Conservation (phyloP, 768 basidiomycete genomes). For the Hirschioporus abietinus region DNA sequence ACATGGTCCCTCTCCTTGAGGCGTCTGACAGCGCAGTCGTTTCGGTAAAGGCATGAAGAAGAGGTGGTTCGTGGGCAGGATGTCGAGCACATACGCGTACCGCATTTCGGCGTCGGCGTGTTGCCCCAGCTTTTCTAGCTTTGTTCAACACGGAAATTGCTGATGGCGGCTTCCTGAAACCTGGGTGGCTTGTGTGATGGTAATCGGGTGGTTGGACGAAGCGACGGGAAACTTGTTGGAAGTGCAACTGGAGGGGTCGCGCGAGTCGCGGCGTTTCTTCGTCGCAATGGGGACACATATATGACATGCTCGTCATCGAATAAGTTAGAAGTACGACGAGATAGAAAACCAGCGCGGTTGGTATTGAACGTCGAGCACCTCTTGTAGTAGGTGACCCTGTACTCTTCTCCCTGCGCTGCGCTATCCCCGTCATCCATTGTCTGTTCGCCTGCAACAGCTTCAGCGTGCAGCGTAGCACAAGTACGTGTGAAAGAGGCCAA, state of each 20-base stretch:
- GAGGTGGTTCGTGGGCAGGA: conserved; percentile 63
- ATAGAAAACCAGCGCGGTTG: no score
- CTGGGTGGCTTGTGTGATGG: conserved; percentile 20
- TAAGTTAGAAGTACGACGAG: conserved; percentile 23
- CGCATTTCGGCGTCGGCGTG: conserved; percentile 73
- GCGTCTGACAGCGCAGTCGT: conserved; percentile 77
- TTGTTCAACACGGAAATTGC: conserved; percentile 45
- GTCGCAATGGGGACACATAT: conserved; percentile 43
- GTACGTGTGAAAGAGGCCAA: no score
- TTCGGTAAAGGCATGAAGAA: conserved; percentile 66
- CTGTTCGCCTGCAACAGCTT: no score
- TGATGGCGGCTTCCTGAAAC: conserved; percentile 35
- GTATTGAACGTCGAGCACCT: no score
- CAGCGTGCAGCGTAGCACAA: no score
- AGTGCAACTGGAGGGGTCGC: conserved; percentile 11
- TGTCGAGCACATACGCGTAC: conserved; percentile 65
- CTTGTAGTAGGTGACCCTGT: no score
- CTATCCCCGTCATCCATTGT: no score
- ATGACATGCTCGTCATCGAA: conserved; percentile 32
- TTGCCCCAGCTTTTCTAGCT: conserved; percentile 85
- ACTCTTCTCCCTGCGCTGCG: no score
- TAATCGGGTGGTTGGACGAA: conserved; percentile 11
- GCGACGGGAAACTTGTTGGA: conserved; percentile 9
- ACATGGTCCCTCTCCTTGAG: conserved; percentile 72
- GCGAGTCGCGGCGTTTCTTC: conserved; percentile 26